phyloP scores from a whole-genome alignment of 2,329 filamentous ascomycete genomes.

The Helicocarpus griseus region DNA sequence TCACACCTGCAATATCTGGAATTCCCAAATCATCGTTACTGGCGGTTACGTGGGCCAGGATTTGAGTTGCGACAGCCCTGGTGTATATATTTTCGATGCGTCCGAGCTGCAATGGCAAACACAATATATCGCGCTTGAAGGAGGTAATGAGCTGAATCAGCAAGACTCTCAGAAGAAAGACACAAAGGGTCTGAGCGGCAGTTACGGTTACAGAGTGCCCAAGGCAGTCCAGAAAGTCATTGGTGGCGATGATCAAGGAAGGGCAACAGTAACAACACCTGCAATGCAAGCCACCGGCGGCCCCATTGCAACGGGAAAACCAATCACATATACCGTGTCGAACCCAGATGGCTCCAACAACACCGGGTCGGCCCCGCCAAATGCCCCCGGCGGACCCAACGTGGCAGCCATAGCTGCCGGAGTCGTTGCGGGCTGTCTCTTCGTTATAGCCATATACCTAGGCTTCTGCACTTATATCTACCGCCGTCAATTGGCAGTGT shows the following conservation, averaged over 20 bases:
- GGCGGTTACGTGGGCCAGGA: conserved; percentile 59
- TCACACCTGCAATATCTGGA: conserved; percentile 68
- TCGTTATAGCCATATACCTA: conserved; percentile 58
- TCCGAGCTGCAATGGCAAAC: conserved; percentile 59
- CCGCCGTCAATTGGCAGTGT: conserved; percentile 58
- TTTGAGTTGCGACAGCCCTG: conserved; percentile 55
- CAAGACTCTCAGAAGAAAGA: conserved; percentile 44
- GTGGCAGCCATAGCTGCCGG: conserved; percentile 48
- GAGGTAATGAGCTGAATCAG: conserved; percentile 42
- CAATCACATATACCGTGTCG: conserved; percentile 58
- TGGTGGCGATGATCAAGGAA: conserved; percentile 56
- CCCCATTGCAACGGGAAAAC: conserved; percentile 59
- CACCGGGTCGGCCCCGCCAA: conserved; percentile 19
- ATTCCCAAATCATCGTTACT: conserved; percentile 69
- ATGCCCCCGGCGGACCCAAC: conserved; percentile 30
- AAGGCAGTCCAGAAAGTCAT: conserved; percentile 53
- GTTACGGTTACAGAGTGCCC: conserved; percentile 61
- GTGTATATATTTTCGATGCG: conserved; percentile 69
- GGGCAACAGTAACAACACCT: conserved; percentile 60
- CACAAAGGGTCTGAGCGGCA: conserved; percentile 48
- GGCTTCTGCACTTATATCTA: conserved; percentile 72
- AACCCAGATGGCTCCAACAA: conserved; percentile 30
- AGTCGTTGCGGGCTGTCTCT: conserved; percentile 56
- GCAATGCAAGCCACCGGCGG: conserved; percentile 54
- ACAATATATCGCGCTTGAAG: conserved; percentile 55